Percentiles rank a stretch among this genome's conserved stretches.
phyloP scores from a whole-genome alignment of 176 grass and related monocot species.

The Rhynchospora tenuis region DNA sequence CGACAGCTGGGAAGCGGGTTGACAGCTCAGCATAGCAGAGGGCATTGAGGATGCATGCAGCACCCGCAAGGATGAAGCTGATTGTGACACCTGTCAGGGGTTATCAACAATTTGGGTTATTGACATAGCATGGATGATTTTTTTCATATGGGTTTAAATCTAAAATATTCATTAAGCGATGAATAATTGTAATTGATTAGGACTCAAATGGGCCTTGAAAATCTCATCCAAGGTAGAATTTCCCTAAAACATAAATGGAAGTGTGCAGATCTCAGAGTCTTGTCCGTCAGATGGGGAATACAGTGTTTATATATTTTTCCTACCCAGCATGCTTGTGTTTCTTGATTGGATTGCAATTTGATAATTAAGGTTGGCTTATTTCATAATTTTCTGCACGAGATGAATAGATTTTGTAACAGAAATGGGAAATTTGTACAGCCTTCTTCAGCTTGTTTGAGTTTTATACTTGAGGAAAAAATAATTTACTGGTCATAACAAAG shows the following conservation, averaged over 20 bases:
- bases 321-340: not conserved
- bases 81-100: constrained; percentile 64
- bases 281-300: not conserved
- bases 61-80: constrained; percentile 88
- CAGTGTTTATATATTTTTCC: not conserved
- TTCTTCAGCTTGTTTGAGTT: not conserved
- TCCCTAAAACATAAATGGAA: not conserved
- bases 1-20: constrained; percentile 88
- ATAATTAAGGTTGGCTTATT: not conserved
- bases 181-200: no score
- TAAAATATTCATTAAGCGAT: no score
- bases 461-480: not conserved
- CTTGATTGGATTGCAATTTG: not conserved
- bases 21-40: constrained; percentile 90
- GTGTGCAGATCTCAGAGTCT: not conserved
- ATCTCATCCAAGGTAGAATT: no score
- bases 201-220: no score
- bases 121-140: no score
- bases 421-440: not conserved
- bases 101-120: not conserved
- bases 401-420: not conserved
- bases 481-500: not conserved
- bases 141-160: not conserved
- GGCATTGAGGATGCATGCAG: constrained; percentile 73
- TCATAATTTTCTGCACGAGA: not conserved